A percentile compares a stretch with the other conserved stretches of the same genome.
phyloP scores from a whole-genome alignment of 331 rosid genomes.

The Saraca asoca region DNA sequence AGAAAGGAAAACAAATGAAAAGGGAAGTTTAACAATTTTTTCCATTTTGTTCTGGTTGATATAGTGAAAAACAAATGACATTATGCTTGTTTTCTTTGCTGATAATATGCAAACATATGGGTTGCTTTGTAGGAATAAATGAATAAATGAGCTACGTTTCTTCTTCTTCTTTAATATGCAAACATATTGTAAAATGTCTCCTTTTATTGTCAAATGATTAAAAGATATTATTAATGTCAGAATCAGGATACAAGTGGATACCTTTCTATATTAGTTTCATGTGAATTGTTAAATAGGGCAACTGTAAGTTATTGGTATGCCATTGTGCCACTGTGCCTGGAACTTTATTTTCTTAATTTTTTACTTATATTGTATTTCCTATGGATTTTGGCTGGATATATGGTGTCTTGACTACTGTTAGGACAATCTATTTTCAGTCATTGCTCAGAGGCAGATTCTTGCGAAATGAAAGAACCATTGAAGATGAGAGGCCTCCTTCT shows the following conservation, averaged over 20 bases:
- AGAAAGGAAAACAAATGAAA: background rate
- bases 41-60: background rate
- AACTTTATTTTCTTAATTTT: background rate
- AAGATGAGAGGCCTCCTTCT: conserved; percentile 94
- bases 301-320: conserved; percentile 16
- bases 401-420: conserved; percentile 42
- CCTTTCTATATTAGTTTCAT: background rate
- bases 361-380: conserved; percentile 17
- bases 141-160: background rate
- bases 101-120: background rate
- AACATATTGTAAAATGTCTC: conserved; percentile 12
- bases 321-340: background rate
- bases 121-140: background rate
- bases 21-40: background rate
- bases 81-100: conserved; percentile 23
- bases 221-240: background rate
- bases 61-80: conserved; percentile 18
- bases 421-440: conserved; percentile 59
- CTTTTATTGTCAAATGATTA: conserved; percentile 22
- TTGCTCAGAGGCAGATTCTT: conserved; percentile 98
- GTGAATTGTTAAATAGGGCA: background rate
- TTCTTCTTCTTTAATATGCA: background rate
- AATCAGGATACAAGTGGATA: conserved; percentile 13
- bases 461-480: conserved; percentile 87
- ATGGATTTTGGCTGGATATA: background rate